Base-by-base conservation (phyloP, 768 basidiomycete genomes). In the Podaxis sp. region DNA sequence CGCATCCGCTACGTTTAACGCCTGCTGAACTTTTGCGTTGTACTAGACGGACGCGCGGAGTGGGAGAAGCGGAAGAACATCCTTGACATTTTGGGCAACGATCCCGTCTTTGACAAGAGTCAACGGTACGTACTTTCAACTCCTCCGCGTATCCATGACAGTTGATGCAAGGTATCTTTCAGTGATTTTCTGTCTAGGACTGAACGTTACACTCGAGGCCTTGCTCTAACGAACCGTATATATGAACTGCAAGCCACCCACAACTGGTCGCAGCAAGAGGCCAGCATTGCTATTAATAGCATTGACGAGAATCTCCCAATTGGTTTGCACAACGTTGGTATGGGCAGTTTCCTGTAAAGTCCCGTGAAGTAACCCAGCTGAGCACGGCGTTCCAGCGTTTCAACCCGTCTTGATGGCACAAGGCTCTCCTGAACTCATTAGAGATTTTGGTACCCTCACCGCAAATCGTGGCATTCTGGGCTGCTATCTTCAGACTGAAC, bases 401-500 rank as follows among this genome's bases (percentile, higher is more conserved):
- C 81, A 85, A 57, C 90, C 90, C 2, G 86, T 92, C 12, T 81
- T 92, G 59, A 67, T 77, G 55, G 79, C 83, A 1, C 90, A 92
- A 75, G 88, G 79, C 0, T 84, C 84, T 0, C 75, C 83, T 0
- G 75, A 78, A 12, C 76, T 91, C 22, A 61, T 87, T 13, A 74
- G 77, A 11, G 79, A 82, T 62, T 89, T 86, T 65, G 80, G 79
- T 7, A 71, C 70, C 4, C 76, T 87, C 12, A 79, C 85, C 13
- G 67, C 77, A 1, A 76, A 80, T 36, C 82, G 82, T 6, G 90
- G 83, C 0, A 87, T 92, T 65, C 71, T 90, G 3, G 90, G 88
- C 1, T 88, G 87, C 63, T 90, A 90, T 72, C 75, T 90, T 33
- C 89, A 93, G 69, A 92, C 90, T 0, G 90, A 93, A 68, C 85